These are phyloP conservation scores for Fusarium nanum DNA, from an alignment of 2,329 filamentous ascomycete species.

Conservation along the genomic window DNA sequence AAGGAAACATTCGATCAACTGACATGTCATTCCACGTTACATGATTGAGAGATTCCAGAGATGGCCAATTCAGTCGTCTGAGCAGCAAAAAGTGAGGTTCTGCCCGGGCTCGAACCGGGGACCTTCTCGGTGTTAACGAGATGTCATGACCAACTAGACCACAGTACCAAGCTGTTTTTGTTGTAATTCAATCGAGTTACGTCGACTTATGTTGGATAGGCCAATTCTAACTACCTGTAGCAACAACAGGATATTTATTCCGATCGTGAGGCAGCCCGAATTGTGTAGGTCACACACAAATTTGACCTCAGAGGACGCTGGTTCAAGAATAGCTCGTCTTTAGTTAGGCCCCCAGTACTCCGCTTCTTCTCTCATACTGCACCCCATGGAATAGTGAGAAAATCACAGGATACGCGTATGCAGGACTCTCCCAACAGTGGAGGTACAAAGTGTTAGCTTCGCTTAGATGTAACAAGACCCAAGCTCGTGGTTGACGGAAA, in stretches of 20 bases:
- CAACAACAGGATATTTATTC: fast-evolving
- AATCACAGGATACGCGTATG: background rate
- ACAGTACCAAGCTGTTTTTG: background rate
- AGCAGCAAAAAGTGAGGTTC: background rate
- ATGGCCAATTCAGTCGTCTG: no score
- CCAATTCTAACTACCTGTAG: no score
- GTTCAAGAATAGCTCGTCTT: no score
- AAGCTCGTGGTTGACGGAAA: background rate
- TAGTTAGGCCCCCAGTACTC: no score
- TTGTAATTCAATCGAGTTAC: background rate
- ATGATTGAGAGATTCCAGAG: no score
- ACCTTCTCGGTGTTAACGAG: background rate
- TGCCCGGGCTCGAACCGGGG: background rate
- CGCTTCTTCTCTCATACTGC: background rate
- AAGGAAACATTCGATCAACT: no score
- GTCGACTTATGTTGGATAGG: no score
- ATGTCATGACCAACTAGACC: background rate
- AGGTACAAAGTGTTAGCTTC: no score
- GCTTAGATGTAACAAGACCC: no score
- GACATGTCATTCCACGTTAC: no score
- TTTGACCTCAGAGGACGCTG: background rate
- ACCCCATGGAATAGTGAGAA: background rate
- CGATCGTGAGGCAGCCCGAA: background rate
- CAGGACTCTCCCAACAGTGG: fast-evolving
- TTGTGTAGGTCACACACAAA: fast-evolving